Conservation (phyloP, 257 asterid genomes). For the Vinca minor region DNA sequence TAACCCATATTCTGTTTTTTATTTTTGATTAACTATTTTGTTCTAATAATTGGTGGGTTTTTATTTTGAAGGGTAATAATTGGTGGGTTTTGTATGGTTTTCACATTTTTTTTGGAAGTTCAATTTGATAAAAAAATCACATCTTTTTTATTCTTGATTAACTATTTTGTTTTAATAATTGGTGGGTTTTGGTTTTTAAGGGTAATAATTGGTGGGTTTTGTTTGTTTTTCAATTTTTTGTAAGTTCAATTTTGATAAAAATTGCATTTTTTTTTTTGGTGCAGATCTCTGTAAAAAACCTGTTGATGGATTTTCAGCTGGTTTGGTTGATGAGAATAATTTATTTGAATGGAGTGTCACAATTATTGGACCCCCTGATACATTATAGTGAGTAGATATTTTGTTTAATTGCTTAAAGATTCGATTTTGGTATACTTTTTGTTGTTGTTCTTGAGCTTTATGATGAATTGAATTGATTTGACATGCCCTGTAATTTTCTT, state of each 20-base stretch:
- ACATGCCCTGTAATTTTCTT: not conserved
- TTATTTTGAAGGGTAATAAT: not conserved
- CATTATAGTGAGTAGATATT: constrained; percentile 59
- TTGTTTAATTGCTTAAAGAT: constrained; percentile 2
- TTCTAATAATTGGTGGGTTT: constrained; percentile 15
- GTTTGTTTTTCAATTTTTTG: too few species aligned
- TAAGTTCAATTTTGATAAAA: constrained; percentile 21
- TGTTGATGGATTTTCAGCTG: constrained; percentile 97
- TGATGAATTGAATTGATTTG: constrained; percentile 3
- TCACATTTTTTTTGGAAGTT: not conserved
- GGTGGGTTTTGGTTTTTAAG: constrained; percentile 6
- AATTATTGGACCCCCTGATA: constrained; percentile 93
- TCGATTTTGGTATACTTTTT: constrained; percentile 1
- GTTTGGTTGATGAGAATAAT: constrained; percentile 74
- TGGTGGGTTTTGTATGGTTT: too few species aligned
- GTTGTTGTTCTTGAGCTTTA: not conserved
- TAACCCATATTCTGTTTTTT: constrained; percentile 3
- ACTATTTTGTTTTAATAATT: constrained; percentile 17
- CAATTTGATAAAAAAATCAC: too few species aligned
- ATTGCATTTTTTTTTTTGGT: constrained; percentile 30
- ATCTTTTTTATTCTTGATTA: constrained; percentile 15
- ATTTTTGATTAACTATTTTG: constrained; percentile 17
- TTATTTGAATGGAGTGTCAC: constrained; percentile 97
- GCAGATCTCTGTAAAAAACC: constrained; percentile 87
- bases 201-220: too few species aligned